Base-by-base conservation (phyloP, 2,329 filamentous ascomycete genomes). In the Pseudogymnoascus sp. region DNA sequence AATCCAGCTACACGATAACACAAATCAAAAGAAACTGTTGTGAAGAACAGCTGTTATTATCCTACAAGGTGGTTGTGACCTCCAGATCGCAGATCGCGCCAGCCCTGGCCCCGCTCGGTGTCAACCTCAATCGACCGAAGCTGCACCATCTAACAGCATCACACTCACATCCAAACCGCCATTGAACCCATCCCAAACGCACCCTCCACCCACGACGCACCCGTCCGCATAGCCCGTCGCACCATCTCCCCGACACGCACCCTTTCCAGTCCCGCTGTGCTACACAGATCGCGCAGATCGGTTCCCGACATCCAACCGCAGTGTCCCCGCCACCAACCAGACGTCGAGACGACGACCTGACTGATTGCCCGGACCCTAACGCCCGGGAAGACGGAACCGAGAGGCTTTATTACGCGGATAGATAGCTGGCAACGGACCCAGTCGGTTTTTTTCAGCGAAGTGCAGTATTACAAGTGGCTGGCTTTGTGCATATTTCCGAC, bases 221-320 rank as follows among this genome's bases (percentile, higher is more conserved):
- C 51, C 51, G 11, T 57, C n/a, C 28, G 51, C 51, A 21, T 19
- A 13, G 2, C 37, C 51, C 28, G 51, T 57, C 28, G 11, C 51
- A 57, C 51, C 51, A 36, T 4, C 6, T 21, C n/a, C 11, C 51
- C 51, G 51, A 28, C 51, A 57, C 19, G 51, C 51, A 34, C 28
- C n/a, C 25, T 7, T 21, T 57, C n/a, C 10, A 19, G 16, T 57
- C 51, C 51, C 25, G 51, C 16, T 21, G 51, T 57, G 28, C 51
- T 21, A 57, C 51, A 57, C 51, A 34, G 51, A 34, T 57, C 51
- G 51, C 51, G 51, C 51, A 8, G 28, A 57, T 57, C 51, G 28
- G 51, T 14, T 57, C 51, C 51, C 51, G 51, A 57, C 51, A 13
- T 36, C 14, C 51, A 21, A 19, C 51, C 51, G 28, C 51, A 21